Percentiles rank a stretch among this genome's conserved stretches.
Evolutionary conservation across 768 basidiomycete genomes (phyloP).

Genomic region (Mrakia hoshinonis): DNA sequence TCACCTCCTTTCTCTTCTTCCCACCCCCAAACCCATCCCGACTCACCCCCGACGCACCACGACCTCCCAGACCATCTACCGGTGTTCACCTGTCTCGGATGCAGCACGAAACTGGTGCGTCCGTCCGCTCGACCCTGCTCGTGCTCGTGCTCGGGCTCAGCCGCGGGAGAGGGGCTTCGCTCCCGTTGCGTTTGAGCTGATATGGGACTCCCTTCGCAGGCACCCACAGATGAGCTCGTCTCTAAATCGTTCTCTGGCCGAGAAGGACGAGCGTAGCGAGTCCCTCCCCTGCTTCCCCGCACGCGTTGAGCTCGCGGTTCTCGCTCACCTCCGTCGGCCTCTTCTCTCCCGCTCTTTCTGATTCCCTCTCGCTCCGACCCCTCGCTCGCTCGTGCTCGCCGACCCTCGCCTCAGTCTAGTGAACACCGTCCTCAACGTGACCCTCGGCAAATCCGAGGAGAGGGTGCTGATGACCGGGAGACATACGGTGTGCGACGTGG

Average conservation of each 20-base stretch:
- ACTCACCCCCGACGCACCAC: background rate
- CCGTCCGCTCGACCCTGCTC: background rate
- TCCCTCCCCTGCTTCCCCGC: background rate
- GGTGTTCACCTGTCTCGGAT: background rate
- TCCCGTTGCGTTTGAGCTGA: background rate
- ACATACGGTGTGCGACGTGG: constrained; percentile 34
- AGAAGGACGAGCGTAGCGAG: constrained; percentile 39
- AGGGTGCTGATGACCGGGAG: constrained; percentile 38
- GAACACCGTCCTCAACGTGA: constrained; percentile 40
- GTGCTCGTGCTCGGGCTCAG: background rate
- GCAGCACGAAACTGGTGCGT: constrained; percentile 3
- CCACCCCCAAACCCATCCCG: no score
- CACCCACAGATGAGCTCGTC: constrained; percentile 39
- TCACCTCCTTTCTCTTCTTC: background rate
- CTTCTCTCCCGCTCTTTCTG: background rate
- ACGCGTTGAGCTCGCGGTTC: background rate
- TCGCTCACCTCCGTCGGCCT: background rate
- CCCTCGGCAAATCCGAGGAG: constrained; percentile 37
- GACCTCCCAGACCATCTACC: constrained; percentile 2
- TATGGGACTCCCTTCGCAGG: constrained; percentile 20
- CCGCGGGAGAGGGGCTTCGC: background rate
- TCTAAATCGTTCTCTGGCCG: constrained; percentile 40
- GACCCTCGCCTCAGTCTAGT: constrained; percentile 32
- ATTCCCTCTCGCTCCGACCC: background rate
- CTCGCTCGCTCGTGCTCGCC: background rate